Evolutionary conservation across 2,329 filamentous ascomycete genomes (phyloP), one percentile per base, ranked within the genome.

Genomic region (Bipolaris gigantea): DNA sequence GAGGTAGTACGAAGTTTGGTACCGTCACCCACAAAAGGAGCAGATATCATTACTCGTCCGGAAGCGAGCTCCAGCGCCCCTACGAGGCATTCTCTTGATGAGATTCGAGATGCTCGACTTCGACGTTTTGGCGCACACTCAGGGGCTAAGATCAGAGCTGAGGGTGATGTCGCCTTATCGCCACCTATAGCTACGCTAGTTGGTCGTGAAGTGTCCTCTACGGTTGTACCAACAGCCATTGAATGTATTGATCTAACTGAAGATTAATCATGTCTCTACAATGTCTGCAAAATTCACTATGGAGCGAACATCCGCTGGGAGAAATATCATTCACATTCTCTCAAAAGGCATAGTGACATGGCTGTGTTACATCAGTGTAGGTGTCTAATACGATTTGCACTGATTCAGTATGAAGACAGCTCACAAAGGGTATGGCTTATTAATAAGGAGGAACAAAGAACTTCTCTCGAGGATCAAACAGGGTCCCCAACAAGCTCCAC

Each of bases 71-170:
- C 23, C 9, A 11, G 15, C 21, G 2, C 44, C 21, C n/a, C 16
- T 30, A 13, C 30, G 7, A n/a, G 9, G 11, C n/a, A 27, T 11
- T 19, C 39, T 19, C 18, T 40, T n/a, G 51, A 27, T 23, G 49
- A 59, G 4, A 49, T 61, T 23, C 56, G 61, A 18, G 57, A 55
- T 40, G 61, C 61, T 30, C 57, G 59, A 23, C 41, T 64, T 35
- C 43, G 48, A 36, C 54, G 51, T 21, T 62, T 64, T 34, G 47
- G 27, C 11, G 16, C 42, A 5, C 27, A 34, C 21, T 27, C 50
- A 18, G n/a, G 4, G 13, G 9, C 23, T 10, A 40, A 27, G 25
- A 9, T 18, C 2, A 27, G 41, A 18, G 16, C 35, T 18, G 11
- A n/a, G 32, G 30, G 23, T 4, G 21, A 47, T 10, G 18, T 34